Evolutionary conservation across 225 moss, liverwort and hornwort genomes (phyloP), one percentile per base, ranked within the genome.

Genomic region (Pleurozium schreberi): DNA sequence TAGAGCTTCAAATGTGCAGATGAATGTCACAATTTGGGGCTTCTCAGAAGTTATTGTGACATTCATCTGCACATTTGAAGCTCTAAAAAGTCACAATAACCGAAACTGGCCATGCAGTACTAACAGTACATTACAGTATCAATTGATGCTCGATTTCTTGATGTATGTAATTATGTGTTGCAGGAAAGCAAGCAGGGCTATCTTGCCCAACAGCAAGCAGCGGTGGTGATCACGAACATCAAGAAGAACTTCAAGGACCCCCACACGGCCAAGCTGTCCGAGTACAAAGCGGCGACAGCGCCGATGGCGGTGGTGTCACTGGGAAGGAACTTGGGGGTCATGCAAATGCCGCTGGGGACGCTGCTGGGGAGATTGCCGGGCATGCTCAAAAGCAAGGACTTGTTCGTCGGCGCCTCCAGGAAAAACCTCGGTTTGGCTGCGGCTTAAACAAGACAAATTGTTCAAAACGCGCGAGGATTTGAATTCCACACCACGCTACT

Each of bases 181-280:
- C 92, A 98, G 98, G 97, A 98, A 92, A 95, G 93, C 69, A 97
- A 98, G 93, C 97, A 97, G 88, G 98, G 97, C 12, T 96, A 88
- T 28, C 65, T 95, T 31, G 95, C 97, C 65, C 83, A 65, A 4
- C 92, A 95, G 84, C 97, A 97, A 23, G 93, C 94, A 19, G 93
- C 70, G 53, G 91, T 97, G 55, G 93, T 96, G 50, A 22, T 93
- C 14, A 78, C 93, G 53, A 98, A 96, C 85, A 95, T 98, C 52
- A 92, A 95, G 90, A 97, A 95, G 93, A 83, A 93, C 34, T 84
- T 91, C 50, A 94, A 94, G 88, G 92, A 92, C n/a, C 93, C 95
- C 3, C n/a, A 85, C 2, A 45, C 82, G 3, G 55, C 87, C 38
- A 98, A 95, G 86, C 92, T 96, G 11, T 47, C 85, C 1, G 91